Evolutionary conservation across 805 yeast genomes (phyloP).

Genomic region (Pichia cabralensis): DNA sequence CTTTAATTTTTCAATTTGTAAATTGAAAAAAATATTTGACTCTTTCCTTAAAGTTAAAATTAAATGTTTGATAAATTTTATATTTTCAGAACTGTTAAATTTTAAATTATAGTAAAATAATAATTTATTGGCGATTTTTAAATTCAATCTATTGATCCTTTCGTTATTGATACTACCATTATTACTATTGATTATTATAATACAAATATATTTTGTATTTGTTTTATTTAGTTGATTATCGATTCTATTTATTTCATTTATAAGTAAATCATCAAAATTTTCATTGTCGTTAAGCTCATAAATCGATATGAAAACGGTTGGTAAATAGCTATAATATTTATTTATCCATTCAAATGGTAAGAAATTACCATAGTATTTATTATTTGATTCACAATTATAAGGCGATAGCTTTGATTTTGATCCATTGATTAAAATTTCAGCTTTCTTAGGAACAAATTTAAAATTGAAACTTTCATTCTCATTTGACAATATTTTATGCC

Average conservation of each 20-base stretch:
- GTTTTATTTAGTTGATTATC: constrained; percentile 23
- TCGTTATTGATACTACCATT: background rate
- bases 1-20: constrained; percentile 31
- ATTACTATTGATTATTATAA: background rate
- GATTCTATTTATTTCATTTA: constrained; percentile 27
- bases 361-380: constrained; percentile 32
- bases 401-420: constrained; percentile 33
- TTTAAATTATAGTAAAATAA: too few relatives aligned
- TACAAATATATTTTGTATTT: constrained; percentile 4
- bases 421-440: constrained; percentile 8
- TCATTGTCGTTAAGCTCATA: constrained; percentile 27
- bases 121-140: background rate
- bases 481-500: too few relatives aligned
- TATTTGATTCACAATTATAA: constrained; percentile 27
- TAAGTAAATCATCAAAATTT: constrained; percentile 20
- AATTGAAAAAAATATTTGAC: constrained; percentile 35
- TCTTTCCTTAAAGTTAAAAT: constrained; percentile 31
- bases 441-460: constrained; percentile 4
- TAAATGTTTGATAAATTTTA: too few relatives aligned
- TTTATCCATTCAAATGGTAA: constrained; percentile 41
- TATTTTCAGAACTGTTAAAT: too few relatives aligned
- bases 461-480: constrained; percentile 12
- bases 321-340: constrained; percentile 39
- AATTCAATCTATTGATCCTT: background rate
- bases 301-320: constrained; percentile 37